phyloP scores from a whole-genome alignment of 108 stramenopile genomes.

The Pelagomonas calceolata region DNA sequence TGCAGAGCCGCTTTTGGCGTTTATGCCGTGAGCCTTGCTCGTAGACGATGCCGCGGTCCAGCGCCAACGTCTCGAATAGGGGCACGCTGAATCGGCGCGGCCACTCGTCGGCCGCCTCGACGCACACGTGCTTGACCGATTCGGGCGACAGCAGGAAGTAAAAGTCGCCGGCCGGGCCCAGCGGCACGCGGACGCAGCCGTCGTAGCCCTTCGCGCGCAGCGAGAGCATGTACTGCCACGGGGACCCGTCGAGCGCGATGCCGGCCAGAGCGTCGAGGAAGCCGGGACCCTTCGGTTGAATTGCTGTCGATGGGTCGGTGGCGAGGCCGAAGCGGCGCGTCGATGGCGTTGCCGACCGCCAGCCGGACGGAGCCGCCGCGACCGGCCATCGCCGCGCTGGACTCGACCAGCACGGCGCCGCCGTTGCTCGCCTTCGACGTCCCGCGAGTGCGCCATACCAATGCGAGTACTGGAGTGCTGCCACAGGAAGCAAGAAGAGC shows the following conservation, averaged over 20 bases:
- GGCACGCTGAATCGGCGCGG: conserved; percentile 19
- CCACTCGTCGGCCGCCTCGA: conserved; percentile 4
- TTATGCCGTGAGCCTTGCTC: conserved; percentile 14
- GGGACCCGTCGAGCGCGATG: conserved; percentile 13
- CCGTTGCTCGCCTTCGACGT: too few relatives aligned
- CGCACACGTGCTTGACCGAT: conserved; percentile 6
- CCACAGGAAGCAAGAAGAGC: too few relatives aligned
- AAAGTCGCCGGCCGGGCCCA: conserved; percentile 4
- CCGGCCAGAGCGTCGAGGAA: conserved; percentile 13
- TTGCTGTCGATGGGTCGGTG: too few relatives aligned
- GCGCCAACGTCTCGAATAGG: conserved; percentile 10
- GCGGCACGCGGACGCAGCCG: conserved; percentile 9
- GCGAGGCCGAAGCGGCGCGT: too few relatives aligned
- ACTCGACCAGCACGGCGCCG: too few relatives aligned
- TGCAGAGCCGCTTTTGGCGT: conserved; percentile 10
- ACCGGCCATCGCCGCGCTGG: too few relatives aligned
- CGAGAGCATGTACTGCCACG: conserved; percentile 20
- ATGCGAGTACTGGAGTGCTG: too few relatives aligned
- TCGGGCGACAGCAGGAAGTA: conserved; percentile 18
- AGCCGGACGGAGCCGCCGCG: too few relatives aligned
- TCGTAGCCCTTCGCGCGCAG: neutral
- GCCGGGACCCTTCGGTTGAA: too few relatives aligned
- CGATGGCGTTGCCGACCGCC: too few relatives aligned
- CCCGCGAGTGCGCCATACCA: too few relatives aligned
- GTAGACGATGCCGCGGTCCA: conserved; percentile 19